These are phyloP conservation scores for Fistulifera solaris DNA, from an alignment of 108 stramenopile species.

Conservation along the genomic window DNA sequence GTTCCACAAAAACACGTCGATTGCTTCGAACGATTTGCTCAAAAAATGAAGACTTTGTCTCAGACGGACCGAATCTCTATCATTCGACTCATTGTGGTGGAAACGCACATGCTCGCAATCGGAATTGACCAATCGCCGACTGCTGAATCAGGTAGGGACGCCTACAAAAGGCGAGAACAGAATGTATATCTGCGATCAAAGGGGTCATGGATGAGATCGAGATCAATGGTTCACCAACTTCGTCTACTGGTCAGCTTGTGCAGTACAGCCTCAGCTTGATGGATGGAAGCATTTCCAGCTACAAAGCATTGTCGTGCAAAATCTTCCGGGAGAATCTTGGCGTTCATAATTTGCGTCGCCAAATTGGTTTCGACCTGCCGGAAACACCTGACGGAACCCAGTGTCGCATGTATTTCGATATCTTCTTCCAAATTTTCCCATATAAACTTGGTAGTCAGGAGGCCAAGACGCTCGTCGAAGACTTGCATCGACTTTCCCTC, in stretches of 20 bases:
- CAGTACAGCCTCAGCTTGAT: neutral
- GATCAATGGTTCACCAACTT: neutral
- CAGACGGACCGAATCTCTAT: neutral
- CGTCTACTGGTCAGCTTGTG: neutral
- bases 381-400: conserved; percentile 4
- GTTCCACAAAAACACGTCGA: neutral
- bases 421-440: neutral
- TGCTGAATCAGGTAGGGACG: neutral
- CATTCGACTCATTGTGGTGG: neutral
- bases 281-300: neutral
- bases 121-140: neutral
- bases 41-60: neutral
- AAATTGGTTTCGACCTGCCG: neutral
- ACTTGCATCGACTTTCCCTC: neutral
- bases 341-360: neutral
- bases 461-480: neutral
- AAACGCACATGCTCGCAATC: neutral
- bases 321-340: neutral
- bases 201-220: neutral
- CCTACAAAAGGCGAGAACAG: neutral
- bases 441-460: neutral
- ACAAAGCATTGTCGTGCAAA: neutral
- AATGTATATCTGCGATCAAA: conserved; percentile 5
- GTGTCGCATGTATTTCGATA: neutral
- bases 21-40: neutral